These are phyloP conservation scores for Suaeda aralocaspica DNA, from an alignment of 148 eudicot species.

Conservation along the genomic window DNA sequence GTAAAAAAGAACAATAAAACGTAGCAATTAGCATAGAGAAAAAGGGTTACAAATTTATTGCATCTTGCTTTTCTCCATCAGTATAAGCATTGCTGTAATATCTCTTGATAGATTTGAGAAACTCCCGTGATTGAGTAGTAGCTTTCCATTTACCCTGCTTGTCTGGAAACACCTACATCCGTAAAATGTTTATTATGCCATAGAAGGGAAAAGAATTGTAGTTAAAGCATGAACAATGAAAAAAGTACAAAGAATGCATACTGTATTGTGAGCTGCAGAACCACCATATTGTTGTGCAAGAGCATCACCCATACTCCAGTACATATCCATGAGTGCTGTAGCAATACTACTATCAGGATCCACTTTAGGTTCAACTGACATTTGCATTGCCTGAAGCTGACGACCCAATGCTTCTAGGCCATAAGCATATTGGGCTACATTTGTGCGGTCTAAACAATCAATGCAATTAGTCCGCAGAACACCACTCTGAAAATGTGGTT, in stretches of 20 bases:
- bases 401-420: constrained; percentile 93
- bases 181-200: not conserved
- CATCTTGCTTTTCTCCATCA: constrained; percentile 99
- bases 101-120: constrained; percentile 90
- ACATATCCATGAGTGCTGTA: constrained; percentile 92
- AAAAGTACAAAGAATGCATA: constrained; percentile 27
- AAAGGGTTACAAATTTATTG: constrained; percentile 71
- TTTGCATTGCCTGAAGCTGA: constrained; percentile 87
- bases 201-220: not conserved
- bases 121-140: constrained; percentile 93
- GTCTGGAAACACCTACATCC: constrained; percentile 75
- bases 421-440: constrained; percentile 98
- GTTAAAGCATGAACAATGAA: not conserved
- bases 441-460: constrained; percentile 95
- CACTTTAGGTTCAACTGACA: constrained; percentile 75
- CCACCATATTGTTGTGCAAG: constrained; percentile 99
- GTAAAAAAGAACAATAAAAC: not conserved
- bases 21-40: constrained; percentile 6
- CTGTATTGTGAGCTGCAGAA: constrained; percentile 97
- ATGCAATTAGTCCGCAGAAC: constrained; percentile 96
- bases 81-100: constrained; percentile 99
- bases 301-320: constrained; percentile 99
- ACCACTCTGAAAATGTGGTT: constrained; percentile 76
- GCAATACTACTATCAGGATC: constrained; percentile 92
- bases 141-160: constrained; percentile 99